Conservation (phyloP, 352 stramenopile species). For the Phytophthora melonis region DNA sequence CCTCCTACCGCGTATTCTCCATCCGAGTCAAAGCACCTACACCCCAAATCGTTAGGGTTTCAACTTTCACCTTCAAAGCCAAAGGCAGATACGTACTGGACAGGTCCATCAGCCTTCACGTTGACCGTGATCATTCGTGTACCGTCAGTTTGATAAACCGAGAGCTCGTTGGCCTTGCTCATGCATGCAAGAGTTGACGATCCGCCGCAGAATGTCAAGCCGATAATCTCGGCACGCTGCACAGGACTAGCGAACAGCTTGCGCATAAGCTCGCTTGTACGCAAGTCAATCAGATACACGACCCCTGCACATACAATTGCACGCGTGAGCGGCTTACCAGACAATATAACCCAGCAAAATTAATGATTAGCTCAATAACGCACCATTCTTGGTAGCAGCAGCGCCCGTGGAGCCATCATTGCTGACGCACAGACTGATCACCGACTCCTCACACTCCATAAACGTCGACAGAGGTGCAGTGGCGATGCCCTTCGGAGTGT, state of each 20-base stretch:
- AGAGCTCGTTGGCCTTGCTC: conserved; percentile 76
- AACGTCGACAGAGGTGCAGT: conserved; percentile 69
- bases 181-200: conserved; percentile 66
- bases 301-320: conserved; percentile 41
- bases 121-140: conserved; percentile 68
- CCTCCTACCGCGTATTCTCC: conserved; percentile 80
- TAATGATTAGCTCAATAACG: conserved; percentile 9
- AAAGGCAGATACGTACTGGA: conserved; percentile 51
- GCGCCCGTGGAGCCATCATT: conserved; percentile 64
- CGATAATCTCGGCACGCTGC: conserved; percentile 62
- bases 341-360: neutral
- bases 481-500: conserved; percentile 71
- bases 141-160: conserved; percentile 69
- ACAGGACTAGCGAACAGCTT: conserved; percentile 69
- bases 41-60: conserved; percentile 1
- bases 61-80: neutral
- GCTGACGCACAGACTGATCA: conserved; percentile 76
- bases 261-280: conserved; percentile 68
- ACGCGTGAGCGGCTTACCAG: neutral
- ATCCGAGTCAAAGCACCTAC: conserved; percentile 83
- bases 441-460: conserved; percentile 82
- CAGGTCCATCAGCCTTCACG: conserved; percentile 63
- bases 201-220: conserved; percentile 72
- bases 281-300: conserved; percentile 79
- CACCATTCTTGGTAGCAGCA: conserved; percentile 74